Evolutionary conservation across 202 grass and related monocot genomes (phyloP).

Genomic region (Saccharum hybrid): DNA sequence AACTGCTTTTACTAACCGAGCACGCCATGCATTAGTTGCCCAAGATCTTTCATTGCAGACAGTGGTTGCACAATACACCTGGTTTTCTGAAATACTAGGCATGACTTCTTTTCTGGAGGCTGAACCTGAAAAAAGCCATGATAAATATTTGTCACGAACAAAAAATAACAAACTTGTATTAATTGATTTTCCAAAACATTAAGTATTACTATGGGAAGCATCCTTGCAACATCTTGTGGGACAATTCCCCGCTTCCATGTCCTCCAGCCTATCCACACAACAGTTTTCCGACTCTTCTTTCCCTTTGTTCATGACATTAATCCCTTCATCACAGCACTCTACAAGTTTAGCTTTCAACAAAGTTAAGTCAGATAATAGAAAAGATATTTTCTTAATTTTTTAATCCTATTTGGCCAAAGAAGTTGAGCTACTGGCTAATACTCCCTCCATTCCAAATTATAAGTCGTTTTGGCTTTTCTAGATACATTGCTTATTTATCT

Average conservation of each 20-base stretch:
- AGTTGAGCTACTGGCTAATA: neutral
- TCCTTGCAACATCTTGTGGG: slow-evolving; percentile 44
- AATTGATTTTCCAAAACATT: slow-evolving; percentile 22
- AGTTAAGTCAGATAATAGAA: slow-evolving; percentile 13
- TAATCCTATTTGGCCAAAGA: slow-evolving; percentile 26
- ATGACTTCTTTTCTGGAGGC: slow-evolving; percentile 40
- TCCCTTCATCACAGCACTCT: slow-evolving; percentile 62
- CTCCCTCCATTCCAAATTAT: neutral
- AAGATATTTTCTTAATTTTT: neutral
- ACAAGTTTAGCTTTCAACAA: slow-evolving; percentile 38
- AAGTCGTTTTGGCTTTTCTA: neutral
- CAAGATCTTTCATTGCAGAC: slow-evolving; percentile 38
- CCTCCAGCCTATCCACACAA: slow-evolving; percentile 35
- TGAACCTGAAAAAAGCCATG: slow-evolving; percentile 43
- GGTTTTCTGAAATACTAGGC: slow-evolving; percentile 46
- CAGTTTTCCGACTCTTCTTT: slow-evolving; percentile 44
- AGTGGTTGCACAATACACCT: slow-evolving; percentile 43
- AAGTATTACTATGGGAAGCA: slow-evolving; percentile 42
- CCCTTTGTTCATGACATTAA: slow-evolving; percentile 56
- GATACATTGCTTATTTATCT: too few relatives aligned
- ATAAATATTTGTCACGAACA: slow-evolving; percentile 21
- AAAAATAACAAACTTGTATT: neutral
- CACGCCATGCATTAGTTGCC: slow-evolving; percentile 52
- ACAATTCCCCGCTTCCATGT: slow-evolving; percentile 34
- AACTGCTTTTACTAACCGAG: slow-evolving; percentile 53